Evolutionary conservation across 2,329 filamentous ascomycete species (phyloP).

Genomic region (Xylariaceae sp.): DNA sequence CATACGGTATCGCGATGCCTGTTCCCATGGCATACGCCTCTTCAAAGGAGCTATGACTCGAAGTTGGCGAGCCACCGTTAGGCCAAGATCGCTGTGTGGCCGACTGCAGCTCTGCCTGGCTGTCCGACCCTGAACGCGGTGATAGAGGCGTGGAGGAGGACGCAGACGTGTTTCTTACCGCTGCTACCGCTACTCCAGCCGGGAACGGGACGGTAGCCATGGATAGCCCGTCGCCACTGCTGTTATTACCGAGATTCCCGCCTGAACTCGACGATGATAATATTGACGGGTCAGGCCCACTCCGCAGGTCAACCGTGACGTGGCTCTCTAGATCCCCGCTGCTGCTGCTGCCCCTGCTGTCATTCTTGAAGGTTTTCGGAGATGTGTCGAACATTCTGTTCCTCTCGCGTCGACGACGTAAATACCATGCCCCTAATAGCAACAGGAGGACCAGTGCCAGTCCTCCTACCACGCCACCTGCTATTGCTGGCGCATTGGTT

Average conservation of each 20-base stretch:
- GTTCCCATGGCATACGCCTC: no score
- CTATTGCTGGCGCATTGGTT: constrained; percentile 9
- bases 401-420: no score
- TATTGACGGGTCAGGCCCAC: no score
- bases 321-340: constrained; percentile 18
- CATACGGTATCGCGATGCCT: no score
- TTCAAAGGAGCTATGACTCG: neutral
- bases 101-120: neutral
- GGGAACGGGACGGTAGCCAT: no score
- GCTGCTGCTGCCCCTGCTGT: neutral
- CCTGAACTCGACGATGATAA: no score
- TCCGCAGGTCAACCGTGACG: constrained; percentile 5
- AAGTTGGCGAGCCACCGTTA: neutral
- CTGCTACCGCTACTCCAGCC: no score
- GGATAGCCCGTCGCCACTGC: no score
- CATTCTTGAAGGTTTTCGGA: constrained; percentile 13
- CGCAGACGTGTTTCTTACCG: neutral
- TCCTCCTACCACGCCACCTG: constrained; percentile 16
- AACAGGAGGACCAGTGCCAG: constrained; percentile 11
- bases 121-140: neutral
- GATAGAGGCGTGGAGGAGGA: neutral
- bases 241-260: no score
- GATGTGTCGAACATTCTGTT: no score
- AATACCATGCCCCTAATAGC: constrained; percentile 15
- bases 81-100: neutral